These are phyloP conservation scores for Ceratocystis alfenasii DNA, from an alignment of 2,329 filamentous ascomycete species.

Conservation along the genomic window DNA sequence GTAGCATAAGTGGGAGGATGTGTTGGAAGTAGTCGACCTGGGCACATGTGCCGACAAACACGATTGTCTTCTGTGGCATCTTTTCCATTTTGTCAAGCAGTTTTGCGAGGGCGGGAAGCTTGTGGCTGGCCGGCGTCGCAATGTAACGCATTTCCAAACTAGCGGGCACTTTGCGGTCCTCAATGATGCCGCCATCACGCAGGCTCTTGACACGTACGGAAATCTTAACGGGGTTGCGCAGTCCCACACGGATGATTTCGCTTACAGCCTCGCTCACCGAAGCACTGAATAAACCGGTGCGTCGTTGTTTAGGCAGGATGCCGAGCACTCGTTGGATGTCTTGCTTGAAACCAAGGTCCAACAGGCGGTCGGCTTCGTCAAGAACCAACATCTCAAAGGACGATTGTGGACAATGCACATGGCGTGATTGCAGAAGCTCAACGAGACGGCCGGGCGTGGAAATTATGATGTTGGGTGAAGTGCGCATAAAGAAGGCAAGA, in stretches of 20 bases:
- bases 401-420: conserved; percentile 77
- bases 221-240: conserved; percentile 90
- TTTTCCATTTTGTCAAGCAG: conserved; percentile 60
- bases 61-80: conserved; percentile 69
- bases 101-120: conserved; percentile 60
- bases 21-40: conserved; percentile 90
- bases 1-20: conserved; percentile 61
- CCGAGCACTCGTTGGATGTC: conserved; percentile 77
- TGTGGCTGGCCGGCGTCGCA: conserved; percentile 61
- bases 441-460: conserved; percentile 83
- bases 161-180: conserved; percentile 80
- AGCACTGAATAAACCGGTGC: conserved; percentile 88
- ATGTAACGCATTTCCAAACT: conserved; percentile 88
- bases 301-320: conserved; percentile 77
- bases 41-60: conserved; percentile 88
- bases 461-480: conserved; percentile 78
- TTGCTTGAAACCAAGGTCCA: conserved; percentile 89
- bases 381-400: conserved; percentile 87
- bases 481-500: conserved; percentile 68
- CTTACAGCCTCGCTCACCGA: conserved; percentile 92
- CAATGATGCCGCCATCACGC: conserved; percentile 50
- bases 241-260: conserved; percentile 79
- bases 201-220: conserved; percentile 78
- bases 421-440: conserved; percentile 72
- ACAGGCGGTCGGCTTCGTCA: conserved; percentile 83